phyloP scores from a whole-genome alignment of 2,329 filamentous ascomycete genomes.

The Fusarium sambucinum region DNA sequence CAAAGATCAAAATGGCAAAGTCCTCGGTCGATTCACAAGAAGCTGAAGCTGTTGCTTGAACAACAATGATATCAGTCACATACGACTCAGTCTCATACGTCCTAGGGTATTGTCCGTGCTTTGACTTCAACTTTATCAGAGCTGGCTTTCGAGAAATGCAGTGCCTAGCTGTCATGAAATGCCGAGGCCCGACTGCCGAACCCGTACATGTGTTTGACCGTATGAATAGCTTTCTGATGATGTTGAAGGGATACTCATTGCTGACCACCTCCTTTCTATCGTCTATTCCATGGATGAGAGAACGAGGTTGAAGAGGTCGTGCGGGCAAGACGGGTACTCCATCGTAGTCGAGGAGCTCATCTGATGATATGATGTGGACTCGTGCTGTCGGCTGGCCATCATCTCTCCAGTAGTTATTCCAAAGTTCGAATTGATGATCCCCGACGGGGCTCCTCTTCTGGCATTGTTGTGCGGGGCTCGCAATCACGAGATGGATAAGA shows the following conservation, averaged over 20 bases:
- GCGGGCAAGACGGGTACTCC: neutral
- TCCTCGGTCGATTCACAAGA: no score
- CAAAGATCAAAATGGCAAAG: constrained; percentile 23
- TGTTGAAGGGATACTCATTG: constrained; percentile 16
- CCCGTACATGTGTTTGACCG: constrained; percentile 15
- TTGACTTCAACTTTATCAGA: neutral
- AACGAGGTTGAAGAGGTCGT: neutral
- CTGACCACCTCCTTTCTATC: neutral
- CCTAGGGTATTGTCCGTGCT: neutral
- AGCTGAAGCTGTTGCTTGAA: no score
- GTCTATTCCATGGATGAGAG: neutral
- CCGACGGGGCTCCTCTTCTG: neutral
- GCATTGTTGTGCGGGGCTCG: rapidly evolving
- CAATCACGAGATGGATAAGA: neutral
- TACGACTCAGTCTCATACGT: no score
- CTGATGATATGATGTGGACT: neutral
- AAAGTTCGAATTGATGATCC: no score
- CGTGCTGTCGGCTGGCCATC: neutral
- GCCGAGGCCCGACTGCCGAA: constrained; percentile 18
- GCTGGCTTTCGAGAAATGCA: neutral
- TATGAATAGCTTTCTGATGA: constrained; percentile 6
- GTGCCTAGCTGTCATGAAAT: constrained; percentile 18
- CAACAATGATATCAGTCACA: neutral
- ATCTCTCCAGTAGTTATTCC: no score
- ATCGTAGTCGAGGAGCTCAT: neutral